phyloP scores from a whole-genome alignment of 106 monocot genomes.

The Vanilla planifolia region DNA sequence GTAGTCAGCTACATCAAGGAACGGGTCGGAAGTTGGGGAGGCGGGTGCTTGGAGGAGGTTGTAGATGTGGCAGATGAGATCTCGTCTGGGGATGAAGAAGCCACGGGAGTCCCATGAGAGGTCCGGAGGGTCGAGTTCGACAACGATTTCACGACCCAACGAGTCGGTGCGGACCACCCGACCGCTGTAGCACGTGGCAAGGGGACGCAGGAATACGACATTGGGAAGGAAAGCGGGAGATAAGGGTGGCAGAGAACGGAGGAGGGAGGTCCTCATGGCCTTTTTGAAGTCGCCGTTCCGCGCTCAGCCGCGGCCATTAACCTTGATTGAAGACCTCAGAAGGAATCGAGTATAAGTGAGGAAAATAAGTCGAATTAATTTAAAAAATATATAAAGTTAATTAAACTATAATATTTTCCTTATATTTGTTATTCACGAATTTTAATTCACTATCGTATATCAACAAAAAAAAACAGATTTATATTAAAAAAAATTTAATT shows the following conservation, averaged over 20 bases:
- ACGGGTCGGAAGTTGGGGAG: conserved; percentile 36
- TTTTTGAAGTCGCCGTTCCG: not conserved
- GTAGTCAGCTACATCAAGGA: conserved; percentile 73
- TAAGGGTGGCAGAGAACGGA: not conserved
- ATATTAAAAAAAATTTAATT: too few species aligned
- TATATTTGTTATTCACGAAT: too few species aligned
- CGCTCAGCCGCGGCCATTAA: too few species aligned
- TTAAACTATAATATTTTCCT: too few species aligned
- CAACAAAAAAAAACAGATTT: too few species aligned
- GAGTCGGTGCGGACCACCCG: conserved; percentile 43
- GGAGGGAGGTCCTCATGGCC: not conserved
- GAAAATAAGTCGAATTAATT: too few species aligned
- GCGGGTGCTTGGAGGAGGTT: conserved; percentile 32
- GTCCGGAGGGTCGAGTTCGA: conserved; percentile 41
- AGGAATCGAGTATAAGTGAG: too few species aligned
- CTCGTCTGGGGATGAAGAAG: conserved; percentile 61
- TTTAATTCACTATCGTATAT: too few species aligned
- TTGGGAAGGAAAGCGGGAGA: conserved; percentile 2
- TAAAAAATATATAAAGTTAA: too few species aligned
- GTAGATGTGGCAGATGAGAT: conserved; percentile 72
- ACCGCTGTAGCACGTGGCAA: conserved; percentile 60
- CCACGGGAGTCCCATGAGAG: conserved; percentile 44
- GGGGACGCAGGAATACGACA: conserved; percentile 19
- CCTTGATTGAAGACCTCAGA: too few species aligned
- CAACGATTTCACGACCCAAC: conserved; percentile 43